Evolutionary conservation across 495 filamentous ascomycete species (phyloP), one percentile per base, ranked within the genome.

Genomic region (Penicillium steckii): DNA sequence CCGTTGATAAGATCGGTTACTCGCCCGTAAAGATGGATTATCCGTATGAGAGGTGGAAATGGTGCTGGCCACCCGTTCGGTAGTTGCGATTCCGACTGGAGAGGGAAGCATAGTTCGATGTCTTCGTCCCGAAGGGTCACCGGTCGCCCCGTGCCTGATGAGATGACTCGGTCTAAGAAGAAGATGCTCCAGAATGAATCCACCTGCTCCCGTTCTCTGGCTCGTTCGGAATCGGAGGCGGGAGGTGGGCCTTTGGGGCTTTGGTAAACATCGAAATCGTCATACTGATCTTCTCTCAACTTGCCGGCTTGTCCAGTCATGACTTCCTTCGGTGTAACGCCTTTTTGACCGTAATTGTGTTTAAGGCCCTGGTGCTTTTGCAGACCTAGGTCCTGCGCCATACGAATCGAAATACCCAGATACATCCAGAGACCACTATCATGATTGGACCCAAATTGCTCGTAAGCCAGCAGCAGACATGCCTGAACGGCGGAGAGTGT

Each of bases 381-480:
- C 57, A 95, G 76, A 3, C 90, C 90, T 4, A 95, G 76, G 63
- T 95, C 90, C 48, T 91, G 82, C 0, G 87, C 88, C 88, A 95
- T 91, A 22, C 90, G 80, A 56, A 95, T 93, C 0, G 89, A 85
- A 50, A 89, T 84, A 1, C 90, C 90, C 13, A 93, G 71, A 56
- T 91, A 92, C 89, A 92, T 93, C 90, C 89, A 95, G 15, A 95
- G 71, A 2, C 89, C 88, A 65, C 89, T 93, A 61, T 93, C 90
- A 53, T 88, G 86, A 57, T 90, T 89, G 18, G 86, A 85, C 10
- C 90, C 90, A 52, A 95, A 95, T 35, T 89, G 85, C 54, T 91
- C 87, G 65, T 95, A 95, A 0, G 89, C 89, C 65, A 95, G 79
- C 37, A 95, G 67, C 24, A 95, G 69, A 41, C 85, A 90, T 6